Evolutionary conservation across 2,329 filamentous ascomycete genomes (phyloP).

Genomic region (Pyricularia sp.): DNA sequence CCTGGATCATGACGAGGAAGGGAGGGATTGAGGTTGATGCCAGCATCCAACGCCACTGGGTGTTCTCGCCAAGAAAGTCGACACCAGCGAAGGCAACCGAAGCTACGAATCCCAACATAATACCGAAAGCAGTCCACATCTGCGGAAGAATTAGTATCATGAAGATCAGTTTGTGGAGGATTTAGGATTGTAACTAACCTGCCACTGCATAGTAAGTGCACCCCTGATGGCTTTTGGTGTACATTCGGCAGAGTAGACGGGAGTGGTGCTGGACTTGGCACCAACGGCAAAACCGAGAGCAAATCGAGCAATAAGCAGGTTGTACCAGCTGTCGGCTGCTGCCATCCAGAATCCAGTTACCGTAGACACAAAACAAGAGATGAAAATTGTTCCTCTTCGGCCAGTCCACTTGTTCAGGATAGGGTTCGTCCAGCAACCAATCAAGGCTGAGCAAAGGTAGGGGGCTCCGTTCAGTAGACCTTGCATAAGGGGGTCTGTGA

Average conservation of each 20-base stretch:
- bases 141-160: background rate
- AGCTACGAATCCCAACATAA: slow-evolving; percentile 34
- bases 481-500: background rate
- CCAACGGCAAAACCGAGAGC: slow-evolving; percentile 61
- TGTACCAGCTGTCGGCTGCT: slow-evolving; percentile 56
- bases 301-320: slow-evolving; percentile 57
- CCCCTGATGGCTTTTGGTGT: slow-evolving; percentile 1
- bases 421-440: slow-evolving; percentile 41
- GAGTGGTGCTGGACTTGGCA: slow-evolving; percentile 41
- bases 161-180: no score
- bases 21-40: slow-evolving; percentile 2
- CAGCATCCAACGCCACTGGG: slow-evolving; percentile 4
- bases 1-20: background rate
- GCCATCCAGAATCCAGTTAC: slow-evolving; percentile 54
- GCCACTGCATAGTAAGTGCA: slow-evolving; percentile 2
- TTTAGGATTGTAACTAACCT: slow-evolving; percentile 10
- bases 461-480: slow-evolving; percentile 3
- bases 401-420: slow-evolving; percentile 29
- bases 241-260: slow-evolving; percentile 2
- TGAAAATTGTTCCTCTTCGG: slow-evolving; percentile 26
- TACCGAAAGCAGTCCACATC: slow-evolving; percentile 14
- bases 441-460: slow-evolving; percentile 22
- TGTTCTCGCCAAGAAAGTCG: background rate
- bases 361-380: slow-evolving; percentile 37
- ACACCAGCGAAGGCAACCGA: background rate